Percentiles rank a stretch among this genome's conserved stretches.
Conservation (phyloP, 2,329 filamentous ascomycete species). For the Penicillium sp. region DNA sequence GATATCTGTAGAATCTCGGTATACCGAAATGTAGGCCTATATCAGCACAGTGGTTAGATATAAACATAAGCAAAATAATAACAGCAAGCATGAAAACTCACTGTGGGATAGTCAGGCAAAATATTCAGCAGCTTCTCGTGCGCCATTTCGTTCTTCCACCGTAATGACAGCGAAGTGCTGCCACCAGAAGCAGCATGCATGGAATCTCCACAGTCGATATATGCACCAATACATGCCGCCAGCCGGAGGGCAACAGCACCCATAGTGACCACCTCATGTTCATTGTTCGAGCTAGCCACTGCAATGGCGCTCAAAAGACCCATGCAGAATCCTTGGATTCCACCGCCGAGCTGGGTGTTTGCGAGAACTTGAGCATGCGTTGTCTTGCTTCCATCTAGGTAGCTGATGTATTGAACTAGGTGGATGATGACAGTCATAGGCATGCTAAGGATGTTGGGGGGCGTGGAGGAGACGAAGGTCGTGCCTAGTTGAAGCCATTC, state of each 20-base stretch:
- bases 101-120: background rate
- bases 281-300: background rate
- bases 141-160: background rate
- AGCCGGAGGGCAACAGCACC: background rate
- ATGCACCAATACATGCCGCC: background rate
- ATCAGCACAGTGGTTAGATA: background rate
- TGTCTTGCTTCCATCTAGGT: background rate
- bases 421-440: background rate
- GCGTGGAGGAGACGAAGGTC: background rate
- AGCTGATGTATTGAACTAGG: background rate
- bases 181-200: background rate
- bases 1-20: background rate
- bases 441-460: background rate
- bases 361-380: background rate
- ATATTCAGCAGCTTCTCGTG: background rate
- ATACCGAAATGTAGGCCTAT: background rate
- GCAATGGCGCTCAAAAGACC: background rate
- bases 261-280: background rate
- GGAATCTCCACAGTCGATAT: background rate
- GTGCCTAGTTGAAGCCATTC: background rate
- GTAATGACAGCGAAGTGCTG: background rate
- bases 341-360: background rate
- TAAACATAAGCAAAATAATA: background rate
- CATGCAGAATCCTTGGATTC: background rate
- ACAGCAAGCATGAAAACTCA: background rate